Evolutionary conservation across 192 early-diverging fungal genomes (phyloP).

Genomic region (Coemansia reversa): DNA sequence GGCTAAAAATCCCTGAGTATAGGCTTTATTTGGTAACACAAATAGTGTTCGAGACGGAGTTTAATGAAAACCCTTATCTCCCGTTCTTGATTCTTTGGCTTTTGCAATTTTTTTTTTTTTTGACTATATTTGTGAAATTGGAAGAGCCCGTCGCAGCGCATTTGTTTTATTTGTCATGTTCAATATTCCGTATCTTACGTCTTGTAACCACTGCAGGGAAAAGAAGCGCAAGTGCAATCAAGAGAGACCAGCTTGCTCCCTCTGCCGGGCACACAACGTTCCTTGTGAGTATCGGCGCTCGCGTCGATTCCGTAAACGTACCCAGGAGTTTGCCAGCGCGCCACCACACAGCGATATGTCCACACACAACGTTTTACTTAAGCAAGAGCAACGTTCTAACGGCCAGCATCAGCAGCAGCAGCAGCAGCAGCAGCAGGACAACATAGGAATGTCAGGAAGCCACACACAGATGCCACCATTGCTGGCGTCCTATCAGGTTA

Average conservation of each 20-base stretch:
- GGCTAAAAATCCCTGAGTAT: too few relatives aligned
- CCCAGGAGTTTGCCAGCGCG: constrained; percentile 1
- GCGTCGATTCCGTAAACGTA: constrained; percentile 41
- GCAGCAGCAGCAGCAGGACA: neutral
- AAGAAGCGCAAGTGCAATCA: constrained; percentile 57
- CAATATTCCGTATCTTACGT: constrained; percentile 39
- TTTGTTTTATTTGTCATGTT: constrained; percentile 20
- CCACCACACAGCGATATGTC: constrained; percentile 17
- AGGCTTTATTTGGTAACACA: neutral
- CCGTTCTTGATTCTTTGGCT: neutral
- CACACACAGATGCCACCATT: neutral
- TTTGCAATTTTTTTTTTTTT: neutral
- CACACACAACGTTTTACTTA: constrained; percentile 22
- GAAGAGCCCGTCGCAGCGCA: neutral
- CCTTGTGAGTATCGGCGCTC: constrained; percentile 48
- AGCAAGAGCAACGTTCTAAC: neutral
- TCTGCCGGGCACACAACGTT: constrained; percentile 42
- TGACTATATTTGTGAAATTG: neutral
- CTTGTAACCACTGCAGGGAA: constrained; percentile 54
- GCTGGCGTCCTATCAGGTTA: neutral
- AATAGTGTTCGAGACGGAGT: neutral
- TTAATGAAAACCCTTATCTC: neutral
- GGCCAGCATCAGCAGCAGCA: neutral
- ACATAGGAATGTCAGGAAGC: neutral
- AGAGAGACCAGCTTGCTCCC: constrained; percentile 39